phyloP scores from a whole-genome alignment of 495 filamentous ascomycete genomes.

The Annulohypoxylon maeteangense region DNA sequence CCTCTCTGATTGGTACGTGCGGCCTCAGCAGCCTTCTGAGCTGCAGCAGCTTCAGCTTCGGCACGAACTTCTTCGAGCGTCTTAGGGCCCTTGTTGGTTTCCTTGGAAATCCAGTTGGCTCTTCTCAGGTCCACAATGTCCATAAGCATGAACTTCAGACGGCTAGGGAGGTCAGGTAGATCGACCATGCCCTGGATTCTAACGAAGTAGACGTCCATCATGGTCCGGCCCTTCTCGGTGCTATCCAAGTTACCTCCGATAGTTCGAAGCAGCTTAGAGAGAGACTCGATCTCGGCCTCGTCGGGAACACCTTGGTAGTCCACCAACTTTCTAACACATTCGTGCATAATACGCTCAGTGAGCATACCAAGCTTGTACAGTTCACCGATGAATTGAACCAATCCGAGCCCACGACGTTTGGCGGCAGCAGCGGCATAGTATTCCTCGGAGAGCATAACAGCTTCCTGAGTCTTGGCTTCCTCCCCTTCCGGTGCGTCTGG shows the following conservation, averaged over 20 bases:
- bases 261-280: conserved; percentile 90
- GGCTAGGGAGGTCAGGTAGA: conserved; percentile 80
- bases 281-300: conserved; percentile 93
- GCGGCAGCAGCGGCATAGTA: conserved; percentile 96
- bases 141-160: conserved; percentile 95
- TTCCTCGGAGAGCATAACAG: conserved; percentile 89
- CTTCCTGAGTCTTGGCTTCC: conserved; percentile 72
- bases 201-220: conserved; percentile 95
- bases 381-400: conserved; percentile 99
- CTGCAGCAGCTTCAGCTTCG: conserved; percentile 79
- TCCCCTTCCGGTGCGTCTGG: conserved; percentile 75
- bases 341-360: conserved; percentile 99
- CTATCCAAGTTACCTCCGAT: conserved; percentile 86
- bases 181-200: conserved; percentile 85
- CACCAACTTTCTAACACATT: conserved; percentile 95
- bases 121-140: conserved; percentile 87
- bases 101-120: conserved; percentile 83
- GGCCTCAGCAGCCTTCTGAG: conserved; percentile 71
- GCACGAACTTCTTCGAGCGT: conserved; percentile 91
- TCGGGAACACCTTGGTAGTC: conserved; percentile 95
- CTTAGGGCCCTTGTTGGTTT: conserved; percentile 91
- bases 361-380: conserved; percentile 99
- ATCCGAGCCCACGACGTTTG: conserved; percentile 95
- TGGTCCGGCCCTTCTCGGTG: conserved; percentile 78
- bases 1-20: conserved; percentile 70